These are phyloP conservation scores for Fusarium sp. DNA, from an alignment of 2,329 filamentous ascomycete species.

Conservation along the genomic window DNA sequence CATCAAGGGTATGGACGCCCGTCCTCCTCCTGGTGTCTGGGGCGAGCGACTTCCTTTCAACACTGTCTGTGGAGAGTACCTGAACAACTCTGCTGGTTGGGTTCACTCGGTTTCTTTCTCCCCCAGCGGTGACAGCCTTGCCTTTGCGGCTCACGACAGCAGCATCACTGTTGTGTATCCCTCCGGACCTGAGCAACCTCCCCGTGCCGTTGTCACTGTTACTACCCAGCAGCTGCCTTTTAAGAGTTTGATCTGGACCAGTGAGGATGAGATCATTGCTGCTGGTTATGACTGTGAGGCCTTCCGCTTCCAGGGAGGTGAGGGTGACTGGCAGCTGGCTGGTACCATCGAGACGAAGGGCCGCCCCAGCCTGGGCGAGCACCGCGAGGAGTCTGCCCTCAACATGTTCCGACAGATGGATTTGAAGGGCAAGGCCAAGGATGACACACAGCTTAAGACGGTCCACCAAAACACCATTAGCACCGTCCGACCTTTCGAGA, in stretches of 20 bases:
- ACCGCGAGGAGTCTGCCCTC: slow-evolving; percentile 86
- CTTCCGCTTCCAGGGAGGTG: slow-evolving; percentile 83
- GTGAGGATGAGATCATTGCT: slow-evolving; percentile 91
- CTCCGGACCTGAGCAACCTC: slow-evolving; percentile 86
- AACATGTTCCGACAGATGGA: slow-evolving; percentile 99
- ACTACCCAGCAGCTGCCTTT: slow-evolving; percentile 91
- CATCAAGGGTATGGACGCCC: slow-evolving; percentile 90
- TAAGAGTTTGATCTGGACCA: slow-evolving; percentile 90
- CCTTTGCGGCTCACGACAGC: slow-evolving; percentile 94
- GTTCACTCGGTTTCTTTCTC: slow-evolving; percentile 93
- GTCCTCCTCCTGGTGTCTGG: slow-evolving; percentile 88
- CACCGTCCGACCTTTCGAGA: slow-evolving; percentile 79
- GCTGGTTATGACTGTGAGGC: slow-evolving; percentile 91
- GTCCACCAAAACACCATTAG: slow-evolving; percentile 96
- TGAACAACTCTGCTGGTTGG: slow-evolving; percentile 98
- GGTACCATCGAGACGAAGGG: slow-evolving; percentile 82
- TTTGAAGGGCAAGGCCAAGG: slow-evolving; percentile 88
- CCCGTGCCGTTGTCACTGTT: slow-evolving; percentile 87
- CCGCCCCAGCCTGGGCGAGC: slow-evolving; percentile 65
- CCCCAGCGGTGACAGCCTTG: slow-evolving; percentile 88
- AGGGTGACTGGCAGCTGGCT: slow-evolving; percentile 81
- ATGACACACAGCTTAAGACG: slow-evolving; percentile 93
- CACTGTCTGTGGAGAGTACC: slow-evolving; percentile 94
- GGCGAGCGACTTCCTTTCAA: slow-evolving; percentile 97
- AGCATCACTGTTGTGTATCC: slow-evolving; percentile 97